A percentile compares a stretch with the other conserved stretches of the same genome.
Evolutionary conservation across 2,329 filamentous ascomycete genomes (phyloP).

Genomic region (Aureobasidium melanogenum): DNA sequence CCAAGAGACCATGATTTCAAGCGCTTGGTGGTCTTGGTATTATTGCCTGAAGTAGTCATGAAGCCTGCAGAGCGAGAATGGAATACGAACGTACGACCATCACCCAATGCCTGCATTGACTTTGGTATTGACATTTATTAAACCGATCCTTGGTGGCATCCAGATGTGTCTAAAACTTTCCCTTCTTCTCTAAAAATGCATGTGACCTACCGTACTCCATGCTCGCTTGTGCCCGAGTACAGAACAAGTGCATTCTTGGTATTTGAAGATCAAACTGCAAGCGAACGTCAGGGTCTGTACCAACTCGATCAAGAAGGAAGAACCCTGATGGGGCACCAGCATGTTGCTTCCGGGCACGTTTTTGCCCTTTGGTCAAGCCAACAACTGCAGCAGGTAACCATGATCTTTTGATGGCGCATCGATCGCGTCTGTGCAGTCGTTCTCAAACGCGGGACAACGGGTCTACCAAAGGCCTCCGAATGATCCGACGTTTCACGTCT

Average conservation of each 20-base stretch:
- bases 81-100: neutral
- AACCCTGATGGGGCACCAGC: neutral
- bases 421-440: neutral
- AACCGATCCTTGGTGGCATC: neutral
- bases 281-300: neutral
- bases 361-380: neutral
- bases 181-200: neutral
- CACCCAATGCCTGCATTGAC: conserved; percentile 1
- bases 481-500: conserved; percentile 10
- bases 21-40: neutral
- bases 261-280: neutral
- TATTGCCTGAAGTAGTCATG: neutral
- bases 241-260: conserved; percentile 5
- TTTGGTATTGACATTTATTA: neutral
- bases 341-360: conserved; percentile 1
- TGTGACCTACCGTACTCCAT: neutral
- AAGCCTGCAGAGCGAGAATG: conserved; percentile 4
- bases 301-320: neutral
- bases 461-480: neutral
- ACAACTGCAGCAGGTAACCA: neutral
- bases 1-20: neutral
- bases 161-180: neutral
- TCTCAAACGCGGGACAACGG: conserved; percentile 10
- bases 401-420: neutral
- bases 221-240: neutral